Percentiles rank a stretch among this genome's conserved stretches.
Evolutionary conservation across 768 basidiomycete species (phyloP).

Genomic region (Lentinula raphanica): DNA sequence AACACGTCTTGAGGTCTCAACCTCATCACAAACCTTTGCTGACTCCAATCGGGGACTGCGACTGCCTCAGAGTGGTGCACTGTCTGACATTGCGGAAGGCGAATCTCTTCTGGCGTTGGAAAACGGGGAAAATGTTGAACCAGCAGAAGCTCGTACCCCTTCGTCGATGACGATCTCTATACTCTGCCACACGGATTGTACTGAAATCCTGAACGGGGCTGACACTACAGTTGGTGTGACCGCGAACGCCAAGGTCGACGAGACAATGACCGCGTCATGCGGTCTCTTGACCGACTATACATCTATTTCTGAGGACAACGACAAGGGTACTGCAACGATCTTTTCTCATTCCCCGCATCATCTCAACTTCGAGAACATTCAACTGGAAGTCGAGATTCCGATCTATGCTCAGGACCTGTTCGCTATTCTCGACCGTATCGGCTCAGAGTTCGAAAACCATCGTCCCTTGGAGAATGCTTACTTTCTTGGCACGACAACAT

Average conservation of each 20-base stretch:
- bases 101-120: background rate
- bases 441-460: background rate
- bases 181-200: background rate
- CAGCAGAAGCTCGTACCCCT: background rate
- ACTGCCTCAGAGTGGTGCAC: background rate
- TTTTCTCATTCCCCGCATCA: background rate
- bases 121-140: background rate
- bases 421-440: background rate
- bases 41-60: background rate
- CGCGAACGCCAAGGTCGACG: background rate
- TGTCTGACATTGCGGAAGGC: background rate
- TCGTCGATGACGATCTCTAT: background rate
- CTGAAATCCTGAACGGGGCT: background rate
- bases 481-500: no score
- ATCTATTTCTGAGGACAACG: background rate
- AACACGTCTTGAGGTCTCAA: background rate
- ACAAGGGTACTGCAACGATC: background rate
- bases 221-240: background rate
- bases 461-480: no score
- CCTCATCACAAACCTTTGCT: no score
- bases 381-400: background rate
- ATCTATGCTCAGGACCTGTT: background rate
- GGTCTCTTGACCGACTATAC: background rate
- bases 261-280: background rate
- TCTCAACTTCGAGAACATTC: background rate